Conservation (phyloP, 2,329 filamentous ascomycete species). For the Coleophoma crateriformis region DNA sequence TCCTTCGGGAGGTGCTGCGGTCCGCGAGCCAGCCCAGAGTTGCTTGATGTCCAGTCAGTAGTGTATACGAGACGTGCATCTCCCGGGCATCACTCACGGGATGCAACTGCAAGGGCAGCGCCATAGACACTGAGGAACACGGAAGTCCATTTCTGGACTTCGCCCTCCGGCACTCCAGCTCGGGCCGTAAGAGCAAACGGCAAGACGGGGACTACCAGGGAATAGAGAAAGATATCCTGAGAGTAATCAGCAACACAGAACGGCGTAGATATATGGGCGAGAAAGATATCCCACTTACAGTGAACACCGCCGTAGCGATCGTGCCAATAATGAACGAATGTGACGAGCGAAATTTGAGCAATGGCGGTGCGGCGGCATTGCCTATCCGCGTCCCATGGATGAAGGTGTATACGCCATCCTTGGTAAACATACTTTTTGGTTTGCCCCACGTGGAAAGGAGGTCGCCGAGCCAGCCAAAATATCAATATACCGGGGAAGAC, state of each 20-base stretch:
- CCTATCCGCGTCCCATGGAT: slow-evolving; percentile 17
- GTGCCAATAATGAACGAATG: slow-evolving; percentile 18
- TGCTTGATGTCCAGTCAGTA: slow-evolving; percentile 24
- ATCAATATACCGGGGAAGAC: too few relatives aligned
- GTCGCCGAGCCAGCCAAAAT: too few relatives aligned
- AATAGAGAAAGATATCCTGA: slow-evolving; percentile 55
- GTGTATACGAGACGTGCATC: background rate
- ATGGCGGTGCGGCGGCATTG: slow-evolving; percentile 15
- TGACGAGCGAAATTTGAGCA: slow-evolving; percentile 19
- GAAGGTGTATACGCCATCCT: slow-evolving; percentile 14
- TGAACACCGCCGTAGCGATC: slow-evolving; percentile 19
- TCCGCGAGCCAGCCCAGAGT: slow-evolving; percentile 54
- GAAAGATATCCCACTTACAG: slow-evolving; percentile 5
- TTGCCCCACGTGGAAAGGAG: too few relatives aligned
- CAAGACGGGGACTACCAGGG: slow-evolving; percentile 62
- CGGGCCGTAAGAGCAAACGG: slow-evolving; percentile 58
- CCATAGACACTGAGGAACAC: slow-evolving; percentile 70
- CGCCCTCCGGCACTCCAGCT: slow-evolving; percentile 41
- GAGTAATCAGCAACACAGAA: background rate
- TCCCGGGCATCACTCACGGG: slow-evolving; percentile 10
- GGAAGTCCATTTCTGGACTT: slow-evolving; percentile 65
- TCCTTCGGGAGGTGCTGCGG: slow-evolving; percentile 51
- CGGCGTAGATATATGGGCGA: background rate
- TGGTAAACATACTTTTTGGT: slow-evolving; percentile 11
- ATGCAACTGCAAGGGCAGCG: slow-evolving; percentile 54